phyloP scores from a whole-genome alignment of 192 early-diverging fungal species.

The Backusella luteola region DNA sequence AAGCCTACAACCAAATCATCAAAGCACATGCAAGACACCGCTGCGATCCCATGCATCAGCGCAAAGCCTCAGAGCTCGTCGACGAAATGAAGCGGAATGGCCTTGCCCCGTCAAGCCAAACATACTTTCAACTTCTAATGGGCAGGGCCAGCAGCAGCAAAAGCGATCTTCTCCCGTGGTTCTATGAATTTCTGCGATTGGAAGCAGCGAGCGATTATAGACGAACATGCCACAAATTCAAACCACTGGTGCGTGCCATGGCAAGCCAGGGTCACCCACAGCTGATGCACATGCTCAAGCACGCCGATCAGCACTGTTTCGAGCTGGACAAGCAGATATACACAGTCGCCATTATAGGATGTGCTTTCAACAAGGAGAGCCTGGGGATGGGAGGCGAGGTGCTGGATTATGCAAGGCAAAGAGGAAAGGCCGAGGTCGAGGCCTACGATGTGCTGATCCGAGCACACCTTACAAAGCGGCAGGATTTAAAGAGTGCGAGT shows the following conservation, averaged over 20 bases:
- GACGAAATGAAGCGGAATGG: neutral
- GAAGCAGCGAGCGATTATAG: neutral
- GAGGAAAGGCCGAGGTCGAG: neutral
- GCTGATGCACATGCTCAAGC: neutral
- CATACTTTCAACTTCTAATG: neutral
- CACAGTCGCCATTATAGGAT: neutral
- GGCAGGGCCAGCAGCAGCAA: neutral
- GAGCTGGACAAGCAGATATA: neutral
- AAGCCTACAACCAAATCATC: conserved; percentile 3
- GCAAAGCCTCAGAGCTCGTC: neutral
- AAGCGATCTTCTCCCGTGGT: neutral
- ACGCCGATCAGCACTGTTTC: neutral
- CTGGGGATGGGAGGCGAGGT: neutral
- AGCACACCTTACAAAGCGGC: neutral
- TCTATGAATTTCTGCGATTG: neutral
- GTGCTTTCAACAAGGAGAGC: neutral
- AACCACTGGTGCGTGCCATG: neutral
- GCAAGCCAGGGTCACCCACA: neutral
- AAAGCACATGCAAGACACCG: neutral
- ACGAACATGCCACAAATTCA: neutral
- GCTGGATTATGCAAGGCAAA: neutral
- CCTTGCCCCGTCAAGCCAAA: neutral
- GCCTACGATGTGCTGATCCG: neutral
- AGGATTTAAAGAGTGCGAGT: neutral
- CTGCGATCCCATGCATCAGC: neutral